phyloP scores from a whole-genome alignment of 441 rosid species.

The Theobroma grandiflorum region DNA sequence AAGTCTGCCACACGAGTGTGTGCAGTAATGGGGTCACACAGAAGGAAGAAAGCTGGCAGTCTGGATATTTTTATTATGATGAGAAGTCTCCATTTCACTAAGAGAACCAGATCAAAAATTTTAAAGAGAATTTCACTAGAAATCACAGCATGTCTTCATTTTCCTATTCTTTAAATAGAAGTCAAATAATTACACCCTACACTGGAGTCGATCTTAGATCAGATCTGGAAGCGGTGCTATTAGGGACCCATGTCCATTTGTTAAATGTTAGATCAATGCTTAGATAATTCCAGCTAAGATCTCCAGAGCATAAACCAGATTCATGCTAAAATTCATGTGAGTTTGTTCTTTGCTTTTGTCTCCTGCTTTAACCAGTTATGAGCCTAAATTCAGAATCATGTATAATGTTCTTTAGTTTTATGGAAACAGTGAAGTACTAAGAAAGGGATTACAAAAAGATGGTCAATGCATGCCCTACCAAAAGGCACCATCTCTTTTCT shows the following conservation, averaged over 20 bases:
- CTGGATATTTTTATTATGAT: neutral
- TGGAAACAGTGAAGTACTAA: neutral
- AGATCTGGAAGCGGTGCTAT: constrained; percentile 6
- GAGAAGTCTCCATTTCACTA: neutral
- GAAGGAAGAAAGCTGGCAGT: neutral
- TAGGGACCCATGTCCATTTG: constrained; percentile 25
- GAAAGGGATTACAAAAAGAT: neutral
- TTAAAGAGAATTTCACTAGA: constrained; percentile 17
- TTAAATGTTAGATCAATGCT: neutral
- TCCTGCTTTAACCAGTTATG: neutral
- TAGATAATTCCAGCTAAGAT: constrained; percentile 29
- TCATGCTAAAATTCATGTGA: constrained; percentile 25
- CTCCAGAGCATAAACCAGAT: constrained; percentile 14
- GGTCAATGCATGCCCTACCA: neutral
- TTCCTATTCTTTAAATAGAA: constrained; percentile 19
- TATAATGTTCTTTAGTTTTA: neutral
- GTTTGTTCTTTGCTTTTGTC: neutral
- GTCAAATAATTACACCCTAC: constrained; percentile 6
- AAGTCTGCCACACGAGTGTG: constrained; percentile 17
- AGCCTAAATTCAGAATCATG: neutral
- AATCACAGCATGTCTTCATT: neutral
- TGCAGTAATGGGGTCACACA: neutral
- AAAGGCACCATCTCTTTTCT: neutral
- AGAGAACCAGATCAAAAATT: neutral
- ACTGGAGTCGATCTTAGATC: constrained; percentile 19